Percentiles rank a stretch among this genome's conserved stretches.
Evolutionary conservation across 768 basidiomycete genomes (phyloP).

Genomic region (Podaxis sp.): DNA sequence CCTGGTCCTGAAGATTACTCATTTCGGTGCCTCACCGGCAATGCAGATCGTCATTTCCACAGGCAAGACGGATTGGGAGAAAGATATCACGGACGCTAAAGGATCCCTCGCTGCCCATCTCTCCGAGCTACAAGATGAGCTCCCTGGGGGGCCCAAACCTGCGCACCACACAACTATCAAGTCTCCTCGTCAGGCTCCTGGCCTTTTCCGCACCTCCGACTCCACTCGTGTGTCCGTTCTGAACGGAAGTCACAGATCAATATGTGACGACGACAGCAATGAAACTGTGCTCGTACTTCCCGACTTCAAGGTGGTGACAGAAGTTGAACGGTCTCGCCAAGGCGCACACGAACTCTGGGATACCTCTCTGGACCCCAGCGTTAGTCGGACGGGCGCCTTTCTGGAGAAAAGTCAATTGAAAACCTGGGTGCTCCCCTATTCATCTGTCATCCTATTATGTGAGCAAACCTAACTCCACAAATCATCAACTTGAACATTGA

Average conservation of each 20-base stretch:
- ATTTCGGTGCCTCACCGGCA: constrained; percentile 9
- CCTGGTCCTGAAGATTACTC: not conserved
- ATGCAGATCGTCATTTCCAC: constrained; percentile 82
- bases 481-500: constrained; percentile 10
- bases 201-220: constrained; percentile 56
- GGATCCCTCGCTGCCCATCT: constrained; percentile 68
- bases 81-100: constrained; percentile 67
- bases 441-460: constrained; percentile 89
- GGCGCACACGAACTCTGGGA: constrained; percentile 73
- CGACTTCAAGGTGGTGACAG: constrained; percentile 81
- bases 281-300: constrained; percentile 89
- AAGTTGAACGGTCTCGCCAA: constrained; percentile 55
- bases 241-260: constrained; percentile 77
- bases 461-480: constrained; percentile 25
- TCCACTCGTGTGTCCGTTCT: constrained; percentile 62
- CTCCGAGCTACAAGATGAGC: constrained; percentile 25
- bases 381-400: constrained; percentile 42
- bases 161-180: constrained; percentile 20
- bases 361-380: constrained; percentile 52
- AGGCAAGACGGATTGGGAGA: constrained; percentile 85
- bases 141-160: constrained; percentile 18
- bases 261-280: constrained; percentile 56
- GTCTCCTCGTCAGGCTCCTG: constrained; percentile 32
- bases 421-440: constrained; percentile 84
- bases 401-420: constrained; percentile 45